Conservation (phyloP, 2,329 filamentous ascomycete genomes). For the Microcyclospora tardicrescens region DNA sequence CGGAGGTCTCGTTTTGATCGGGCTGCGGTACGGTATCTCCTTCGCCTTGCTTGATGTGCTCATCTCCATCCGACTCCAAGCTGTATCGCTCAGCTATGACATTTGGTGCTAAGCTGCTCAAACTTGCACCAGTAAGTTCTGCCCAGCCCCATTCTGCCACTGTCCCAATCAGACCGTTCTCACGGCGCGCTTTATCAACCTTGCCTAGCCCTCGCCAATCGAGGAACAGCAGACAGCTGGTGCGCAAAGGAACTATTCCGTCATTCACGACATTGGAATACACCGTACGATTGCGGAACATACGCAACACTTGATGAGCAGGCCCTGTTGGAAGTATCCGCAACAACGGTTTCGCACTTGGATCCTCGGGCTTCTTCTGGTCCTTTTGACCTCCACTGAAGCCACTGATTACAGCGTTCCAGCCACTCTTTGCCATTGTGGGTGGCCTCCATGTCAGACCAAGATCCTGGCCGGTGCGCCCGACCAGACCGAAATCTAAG, state of each 20-base stretch:
- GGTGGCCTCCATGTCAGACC: conserved; percentile 90
- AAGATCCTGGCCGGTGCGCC: conserved; percentile 89
- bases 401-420: conserved; percentile 75
- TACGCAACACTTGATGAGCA: conserved; percentile 72
- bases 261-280: conserved; percentile 98
- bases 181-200: conserved; percentile 85
- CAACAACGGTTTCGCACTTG: conserved; percentile 76
- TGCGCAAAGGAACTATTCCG: conserved; percentile 86
- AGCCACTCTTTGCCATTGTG: conserved; percentile 70
- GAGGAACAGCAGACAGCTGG: conserved; percentile 88
- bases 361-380: conserved; percentile 46
- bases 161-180: conserved; percentile 84
- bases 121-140: conserved; percentile 63
- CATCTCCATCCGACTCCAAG: conserved; percentile 13
- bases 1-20: conserved; percentile 48
- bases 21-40: conserved; percentile 55
- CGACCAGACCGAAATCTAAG: conserved; percentile 87
- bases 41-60: conserved; percentile 14
- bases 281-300: conserved; percentile 79
- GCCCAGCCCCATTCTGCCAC: conserved; percentile 91
- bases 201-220: conserved; percentile 91
- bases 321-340: conserved; percentile 84
- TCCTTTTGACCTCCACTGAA: conserved; percentile 50
- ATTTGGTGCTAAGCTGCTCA: conserved; percentile 38
- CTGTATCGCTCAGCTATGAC: conserved; percentile 9